Evolutionary conservation across 306 rosid genomes (phyloP).

Genomic region (Glycine latifolia): DNA sequence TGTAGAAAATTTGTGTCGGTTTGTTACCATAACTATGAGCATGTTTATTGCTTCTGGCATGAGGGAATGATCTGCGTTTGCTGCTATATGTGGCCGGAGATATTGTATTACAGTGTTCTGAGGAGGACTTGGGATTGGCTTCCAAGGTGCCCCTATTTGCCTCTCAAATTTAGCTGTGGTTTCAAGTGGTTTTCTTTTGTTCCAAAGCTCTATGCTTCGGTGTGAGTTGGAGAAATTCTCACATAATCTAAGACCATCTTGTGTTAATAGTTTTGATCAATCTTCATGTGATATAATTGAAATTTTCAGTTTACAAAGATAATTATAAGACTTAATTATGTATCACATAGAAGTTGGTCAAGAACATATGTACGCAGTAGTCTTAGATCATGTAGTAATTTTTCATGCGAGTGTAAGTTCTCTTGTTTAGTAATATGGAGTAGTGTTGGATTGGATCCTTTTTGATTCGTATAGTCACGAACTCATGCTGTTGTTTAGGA

Average conservation of each 20-base stretch:
- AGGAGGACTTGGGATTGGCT: conserved; percentile 13
- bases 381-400: too few relatives aligned
- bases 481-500: neutral
- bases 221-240: neutral
- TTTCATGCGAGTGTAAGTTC: neutral
- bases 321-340: too few relatives aligned
- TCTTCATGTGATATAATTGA: too few relatives aligned
- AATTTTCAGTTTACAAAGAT: too few relatives aligned
- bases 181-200: conserved; percentile 32
- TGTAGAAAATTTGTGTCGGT: neutral
- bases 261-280: too few relatives aligned
- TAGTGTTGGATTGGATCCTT: neutral
- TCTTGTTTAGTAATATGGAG: neutral
- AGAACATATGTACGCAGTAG: too few relatives aligned
- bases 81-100: conserved; percentile 27
- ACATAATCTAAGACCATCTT: too few relatives aligned
- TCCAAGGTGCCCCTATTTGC: conserved; percentile 25
- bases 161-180: neutral
- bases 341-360: too few relatives aligned
- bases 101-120: neutral
- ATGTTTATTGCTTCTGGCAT: conserved; percentile 27
- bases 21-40: conserved; percentile 24
- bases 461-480: neutral
- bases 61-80: conserved; percentile 1
- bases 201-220: conserved; percentile 22